phyloP scores from a whole-genome alignment of 140 eudicot species.

The Erigeron philadelphicus region DNA sequence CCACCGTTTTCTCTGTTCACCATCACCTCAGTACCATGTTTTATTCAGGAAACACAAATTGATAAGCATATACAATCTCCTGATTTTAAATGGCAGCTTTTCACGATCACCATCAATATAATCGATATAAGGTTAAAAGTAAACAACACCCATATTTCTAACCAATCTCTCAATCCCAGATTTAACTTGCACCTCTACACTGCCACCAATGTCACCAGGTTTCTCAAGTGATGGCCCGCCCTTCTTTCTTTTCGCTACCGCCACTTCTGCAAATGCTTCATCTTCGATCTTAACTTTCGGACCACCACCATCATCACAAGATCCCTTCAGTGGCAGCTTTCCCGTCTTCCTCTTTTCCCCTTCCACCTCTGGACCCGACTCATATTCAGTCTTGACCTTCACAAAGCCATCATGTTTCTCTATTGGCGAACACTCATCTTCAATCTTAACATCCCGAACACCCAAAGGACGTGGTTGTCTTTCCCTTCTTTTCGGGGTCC shows the following conservation, averaged over 20 bases:
- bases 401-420: constrained; percentile 14
- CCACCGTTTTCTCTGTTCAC: background rate
- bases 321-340: background rate
- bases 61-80: background rate
- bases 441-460: constrained; percentile 8
- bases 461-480: background rate
- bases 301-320: background rate
- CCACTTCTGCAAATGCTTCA: background rate
- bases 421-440: constrained; percentile 6
- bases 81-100: background rate
- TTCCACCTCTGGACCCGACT: constrained; percentile 11
- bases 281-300: constrained; percentile 18
- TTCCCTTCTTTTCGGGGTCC: constrained; percentile 3
- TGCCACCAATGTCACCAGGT: background rate
- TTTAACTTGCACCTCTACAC: background rate
- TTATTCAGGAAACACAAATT: background rate
- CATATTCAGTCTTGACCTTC: constrained; percentile 23
- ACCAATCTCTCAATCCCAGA: background rate
- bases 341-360: constrained; percentile 13
- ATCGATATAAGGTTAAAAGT: background rate
- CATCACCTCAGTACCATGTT: constrained; percentile 18
- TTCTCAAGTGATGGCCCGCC: background rate
- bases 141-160: background rate
- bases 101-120: too few species aligned
- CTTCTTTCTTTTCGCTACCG: background rate